A percentile compares a stretch with the other conserved stretches of the same genome.
Evolutionary conservation across 139 green algal genomes (phyloP).

Genomic region (Micromonas pusilla): DNA sequence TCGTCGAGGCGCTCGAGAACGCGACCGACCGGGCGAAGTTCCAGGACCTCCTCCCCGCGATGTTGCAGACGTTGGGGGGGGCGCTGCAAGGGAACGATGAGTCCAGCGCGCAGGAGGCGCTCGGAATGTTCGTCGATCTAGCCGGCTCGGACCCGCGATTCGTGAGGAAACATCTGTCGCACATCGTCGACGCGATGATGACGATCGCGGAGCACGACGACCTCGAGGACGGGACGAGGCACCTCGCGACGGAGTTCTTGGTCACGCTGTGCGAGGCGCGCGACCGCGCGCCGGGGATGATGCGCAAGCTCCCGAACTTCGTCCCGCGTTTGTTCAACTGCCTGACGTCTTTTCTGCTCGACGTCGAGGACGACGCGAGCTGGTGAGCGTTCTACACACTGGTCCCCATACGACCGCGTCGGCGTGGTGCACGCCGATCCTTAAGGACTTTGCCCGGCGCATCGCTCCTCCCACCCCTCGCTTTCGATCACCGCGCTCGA

Average conservation of each 20-base stretch:
- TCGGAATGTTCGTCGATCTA: conserved; percentile 91
- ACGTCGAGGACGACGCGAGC: conserved; percentile 83
- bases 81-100: conserved; percentile 17
- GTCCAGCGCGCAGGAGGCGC: conserved; percentile 61
- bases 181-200: conserved; percentile 81
- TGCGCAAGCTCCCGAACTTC: conserved; percentile 86
- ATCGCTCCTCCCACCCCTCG: too few relatives aligned
- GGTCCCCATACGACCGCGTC: too few relatives aligned
- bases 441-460: too few relatives aligned
- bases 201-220: conserved; percentile 45
- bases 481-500: too few relatives aligned
- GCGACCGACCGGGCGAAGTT: conserved; percentile 23
- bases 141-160: conserved; percentile 86
- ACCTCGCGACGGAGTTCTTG: conserved; percentile 84
- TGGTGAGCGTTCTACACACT: too few relatives aligned
- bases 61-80: conserved; percentile 53
- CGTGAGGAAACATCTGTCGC: conserved; percentile 67
- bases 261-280: conserved; percentile 89
- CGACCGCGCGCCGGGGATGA: conserved; percentile 85
- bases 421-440: too few relatives aligned
- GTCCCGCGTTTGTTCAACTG: conserved; percentile 66
- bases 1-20: conserved; percentile 55
- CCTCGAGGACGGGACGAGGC: conserved; percentile 57
- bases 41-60: conserved; percentile 30
- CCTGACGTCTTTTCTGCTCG: conserved; percentile 85